Percentiles rank a stretch among this genome's conserved stretches.
These are phyloP conservation scores for Mycena crocata DNA, from an alignment of 768 basidiomycete species.

Conservation along the genomic window DNA sequence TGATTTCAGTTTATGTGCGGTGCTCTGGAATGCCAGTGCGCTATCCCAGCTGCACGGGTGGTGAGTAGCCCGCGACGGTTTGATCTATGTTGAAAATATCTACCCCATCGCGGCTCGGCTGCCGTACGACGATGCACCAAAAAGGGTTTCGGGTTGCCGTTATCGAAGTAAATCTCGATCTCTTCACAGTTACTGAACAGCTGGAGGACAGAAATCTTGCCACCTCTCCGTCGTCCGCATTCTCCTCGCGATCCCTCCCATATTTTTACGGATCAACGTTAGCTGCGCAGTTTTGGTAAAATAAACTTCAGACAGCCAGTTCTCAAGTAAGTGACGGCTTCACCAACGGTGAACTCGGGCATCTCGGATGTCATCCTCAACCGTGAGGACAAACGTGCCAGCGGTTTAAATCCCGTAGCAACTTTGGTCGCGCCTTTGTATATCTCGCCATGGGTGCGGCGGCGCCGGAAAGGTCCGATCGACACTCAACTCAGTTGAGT, in stretches of 20 bases:
- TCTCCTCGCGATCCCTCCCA: background rate
- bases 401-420: background rate
- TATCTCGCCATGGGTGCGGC: background rate
- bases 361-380: background rate
- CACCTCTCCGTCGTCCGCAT: background rate
- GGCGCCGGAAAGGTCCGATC: constrained; percentile 6
- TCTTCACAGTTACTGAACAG: background rate
- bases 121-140: background rate
- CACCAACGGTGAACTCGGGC: no score
- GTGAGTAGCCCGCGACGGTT: background rate
- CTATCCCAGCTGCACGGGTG: background rate
- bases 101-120: background rate
- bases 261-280: background rate
- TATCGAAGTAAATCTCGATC: constrained; percentile 7
- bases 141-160: constrained; percentile 5
- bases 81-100: constrained; percentile 5
- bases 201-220: background rate
- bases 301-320: constrained; percentile 5
- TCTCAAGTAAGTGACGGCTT: background rate
- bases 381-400: background rate
- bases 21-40: no score
- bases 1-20: no score
- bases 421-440: constrained; percentile 4
- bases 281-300: background rate
- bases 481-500: background rate